These are phyloP conservation scores for Amoeboaphelidium protococcarum DNA, from an alignment of 371 early-diverging fungal genomes.

Conservation along the genomic window DNA sequence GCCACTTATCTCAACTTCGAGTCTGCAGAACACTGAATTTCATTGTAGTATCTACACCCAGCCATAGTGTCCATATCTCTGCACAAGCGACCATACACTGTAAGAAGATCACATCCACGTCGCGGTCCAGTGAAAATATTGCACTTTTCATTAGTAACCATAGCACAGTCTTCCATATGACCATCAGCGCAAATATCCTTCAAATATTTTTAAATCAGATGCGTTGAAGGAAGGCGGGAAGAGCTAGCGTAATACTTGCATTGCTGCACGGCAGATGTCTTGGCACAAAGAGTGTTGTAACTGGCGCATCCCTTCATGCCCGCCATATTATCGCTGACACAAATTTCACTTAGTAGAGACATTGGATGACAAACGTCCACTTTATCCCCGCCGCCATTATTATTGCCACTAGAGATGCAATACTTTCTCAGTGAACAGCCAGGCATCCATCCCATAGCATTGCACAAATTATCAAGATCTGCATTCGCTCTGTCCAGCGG, in stretches of 20 bases:
- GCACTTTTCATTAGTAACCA: no score
- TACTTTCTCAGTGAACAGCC: neutral
- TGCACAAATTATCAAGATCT: neutral
- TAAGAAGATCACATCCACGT: no score
- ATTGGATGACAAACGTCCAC: neutral
- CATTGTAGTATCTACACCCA: no score
- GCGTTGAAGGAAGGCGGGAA: no score
- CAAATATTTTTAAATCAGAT: no score
- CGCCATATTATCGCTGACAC: neutral
- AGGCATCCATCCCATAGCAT: neutral
- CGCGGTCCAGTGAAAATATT: no score
- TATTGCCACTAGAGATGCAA: neutral
- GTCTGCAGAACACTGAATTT: conserved; percentile 15
- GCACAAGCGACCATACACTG: conserved; percentile 32
- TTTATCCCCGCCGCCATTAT: neutral
- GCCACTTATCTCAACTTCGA: no score
- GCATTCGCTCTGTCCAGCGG: neutral
- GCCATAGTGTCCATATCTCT: conserved; percentile 26
- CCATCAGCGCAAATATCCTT: no score
- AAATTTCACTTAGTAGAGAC: neutral
- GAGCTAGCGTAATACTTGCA: conserved; percentile 5
- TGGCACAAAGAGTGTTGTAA: neutral
- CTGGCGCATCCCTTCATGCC: neutral
- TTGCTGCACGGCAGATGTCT: neutral
- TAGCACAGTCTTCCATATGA: no score